A percentile compares a stretch with the other conserved stretches of the same genome.
These are phyloP conservation scores for Jatropha podagrica DNA, from an alignment of 441 rosid species.

Conservation along the genomic window DNA sequence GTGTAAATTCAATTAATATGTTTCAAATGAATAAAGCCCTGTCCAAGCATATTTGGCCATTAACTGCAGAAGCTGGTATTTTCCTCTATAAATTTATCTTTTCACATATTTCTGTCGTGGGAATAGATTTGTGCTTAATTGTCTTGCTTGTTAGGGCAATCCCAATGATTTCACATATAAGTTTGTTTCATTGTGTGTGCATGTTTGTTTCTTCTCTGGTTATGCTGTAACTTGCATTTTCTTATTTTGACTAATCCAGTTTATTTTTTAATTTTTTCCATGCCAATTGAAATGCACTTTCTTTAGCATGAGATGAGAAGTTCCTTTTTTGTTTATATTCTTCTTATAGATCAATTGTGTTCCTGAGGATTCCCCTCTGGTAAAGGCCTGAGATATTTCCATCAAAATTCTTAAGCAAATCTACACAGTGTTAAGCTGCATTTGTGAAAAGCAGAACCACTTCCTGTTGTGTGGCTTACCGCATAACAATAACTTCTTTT, in stretches of 20 bases:
- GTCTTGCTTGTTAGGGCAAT: neutral
- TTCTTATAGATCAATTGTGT: neutral
- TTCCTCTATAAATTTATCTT: conserved; percentile 8
- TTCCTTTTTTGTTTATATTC: neutral
- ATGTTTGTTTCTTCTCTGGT: neutral
- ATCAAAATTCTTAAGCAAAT: neutral
- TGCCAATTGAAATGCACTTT: neutral
- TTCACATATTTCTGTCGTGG: conserved; percentile 6
- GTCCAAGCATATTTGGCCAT: conserved; percentile 60
- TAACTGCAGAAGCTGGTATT: conserved; percentile 42
- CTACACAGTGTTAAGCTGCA: neutral
- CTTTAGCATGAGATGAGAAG: neutral
- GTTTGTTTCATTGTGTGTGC: neutral
- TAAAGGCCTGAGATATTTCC: neutral
- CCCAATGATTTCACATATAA: neutral
- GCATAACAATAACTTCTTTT: neutral
- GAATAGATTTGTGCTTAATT: neutral
- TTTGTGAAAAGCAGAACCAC: neutral
- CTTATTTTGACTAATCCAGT: neutral
- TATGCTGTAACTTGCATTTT: neutral
- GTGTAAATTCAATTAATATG: conserved; percentile 53
- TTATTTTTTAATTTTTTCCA: neutral
- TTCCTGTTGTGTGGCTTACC: too few species aligned
- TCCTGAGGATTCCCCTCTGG: neutral
- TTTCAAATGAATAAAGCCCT: conserved; percentile 66